These are phyloP conservation scores for Isatis lusitanica DNA, from an alignment of 441 rosid genomes.

Conservation along the genomic window DNA sequence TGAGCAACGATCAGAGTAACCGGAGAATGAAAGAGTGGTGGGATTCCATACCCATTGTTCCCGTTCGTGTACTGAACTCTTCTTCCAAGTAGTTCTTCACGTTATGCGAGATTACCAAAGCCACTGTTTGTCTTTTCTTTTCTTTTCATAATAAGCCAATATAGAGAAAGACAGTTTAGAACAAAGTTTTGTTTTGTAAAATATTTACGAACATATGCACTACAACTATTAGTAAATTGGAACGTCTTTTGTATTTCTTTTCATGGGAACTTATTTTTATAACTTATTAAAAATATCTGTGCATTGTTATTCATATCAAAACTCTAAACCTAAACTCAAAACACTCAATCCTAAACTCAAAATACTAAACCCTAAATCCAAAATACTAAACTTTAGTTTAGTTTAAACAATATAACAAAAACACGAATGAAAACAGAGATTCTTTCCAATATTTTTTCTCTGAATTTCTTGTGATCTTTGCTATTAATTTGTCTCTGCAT, in stretches of 20 bases:
- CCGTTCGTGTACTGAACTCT: constrained; percentile 51
- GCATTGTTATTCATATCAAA: no score
- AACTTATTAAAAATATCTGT: no score
- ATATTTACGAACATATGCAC: not conserved
- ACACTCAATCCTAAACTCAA: no score
- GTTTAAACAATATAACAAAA: no score
- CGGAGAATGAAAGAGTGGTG: constrained; percentile 87
- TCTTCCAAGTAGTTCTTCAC: constrained; percentile 30
- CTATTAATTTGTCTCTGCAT: not conserved
- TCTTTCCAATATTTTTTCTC: not conserved
- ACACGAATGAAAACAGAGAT: no score
- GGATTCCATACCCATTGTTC: constrained; percentile 81
- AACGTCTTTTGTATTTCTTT: no score
- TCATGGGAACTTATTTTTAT: no score
- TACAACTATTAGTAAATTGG: not conserved
- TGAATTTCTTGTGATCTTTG: not conserved
- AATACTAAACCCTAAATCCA: no score
- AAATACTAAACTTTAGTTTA: no score
- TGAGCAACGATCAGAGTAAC: constrained; percentile 50
- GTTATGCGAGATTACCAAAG: not conserved
- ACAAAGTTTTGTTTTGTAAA: not conserved
- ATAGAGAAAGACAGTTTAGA: not conserved
- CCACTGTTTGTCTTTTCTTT: not conserved
- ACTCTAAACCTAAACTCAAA: no score
- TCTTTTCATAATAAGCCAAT: not conserved